These are phyloP conservation scores for Saccharomyces jurei DNA, from an alignment of 805 yeast species.

Conservation along the genomic window DNA sequence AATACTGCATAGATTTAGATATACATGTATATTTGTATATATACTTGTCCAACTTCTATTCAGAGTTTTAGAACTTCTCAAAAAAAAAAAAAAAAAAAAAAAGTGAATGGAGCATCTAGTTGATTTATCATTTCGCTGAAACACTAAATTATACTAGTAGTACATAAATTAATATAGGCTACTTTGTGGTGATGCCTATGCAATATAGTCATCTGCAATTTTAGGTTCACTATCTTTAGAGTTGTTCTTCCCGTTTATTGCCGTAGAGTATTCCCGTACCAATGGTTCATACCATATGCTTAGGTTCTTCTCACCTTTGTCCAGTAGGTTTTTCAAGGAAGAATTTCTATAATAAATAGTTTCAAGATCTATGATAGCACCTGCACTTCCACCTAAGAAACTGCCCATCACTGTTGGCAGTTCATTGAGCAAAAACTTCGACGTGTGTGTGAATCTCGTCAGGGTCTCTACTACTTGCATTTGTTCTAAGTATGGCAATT, in stretches of 20 bases:
- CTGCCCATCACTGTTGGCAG: constrained; percentile 24
- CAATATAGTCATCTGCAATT: neutral
- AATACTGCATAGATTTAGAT: neutral
- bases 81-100: neutral
- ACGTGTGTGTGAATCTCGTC: constrained; percentile 16
- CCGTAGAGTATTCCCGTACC: constrained; percentile 9
- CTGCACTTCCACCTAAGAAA: constrained; percentile 13
- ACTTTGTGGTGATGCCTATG: neutral
- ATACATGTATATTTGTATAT: neutral
- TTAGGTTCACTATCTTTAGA: neutral
- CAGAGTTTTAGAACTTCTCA: neutral
- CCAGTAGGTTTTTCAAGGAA: constrained; percentile 19
- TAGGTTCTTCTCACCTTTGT: constrained; percentile 9
- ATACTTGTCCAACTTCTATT: neutral
- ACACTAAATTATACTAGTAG: neutral
- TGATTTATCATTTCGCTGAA: neutral
- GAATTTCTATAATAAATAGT: constrained; percentile 18
- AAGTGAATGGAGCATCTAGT: neutral
- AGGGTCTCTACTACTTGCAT: constrained; percentile 24
- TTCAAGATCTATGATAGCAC: constrained; percentile 18
- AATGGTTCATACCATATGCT: constrained; percentile 23
- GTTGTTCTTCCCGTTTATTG: constrained; percentile 1
- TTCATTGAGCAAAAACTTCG: constrained; percentile 9
- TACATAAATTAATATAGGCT: neutral
- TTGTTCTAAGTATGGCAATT: constrained; percentile 28